Base-by-base conservation (phyloP, 1,284 basidiomycete species). In the Peniophora sp. region DNA sequence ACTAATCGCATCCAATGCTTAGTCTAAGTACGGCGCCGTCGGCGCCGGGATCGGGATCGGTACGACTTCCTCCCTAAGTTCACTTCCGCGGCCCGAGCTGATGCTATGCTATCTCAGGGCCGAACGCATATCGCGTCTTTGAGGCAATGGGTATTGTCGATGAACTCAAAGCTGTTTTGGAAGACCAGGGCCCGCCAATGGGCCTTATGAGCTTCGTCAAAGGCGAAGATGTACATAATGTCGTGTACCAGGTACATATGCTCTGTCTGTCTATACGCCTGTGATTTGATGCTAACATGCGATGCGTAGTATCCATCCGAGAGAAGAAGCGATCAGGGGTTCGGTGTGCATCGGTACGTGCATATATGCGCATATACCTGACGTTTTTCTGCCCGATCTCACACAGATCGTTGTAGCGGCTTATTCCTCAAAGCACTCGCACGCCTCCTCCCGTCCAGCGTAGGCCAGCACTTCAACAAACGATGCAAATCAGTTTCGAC, bases 11-110 rank as follows among this genome's bases (percentile, higher is more conserved):
- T 22, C n/a, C n/a, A n/a, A n/a, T 14, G 82, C 23, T 10, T 16
- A 74, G 72, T 53, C 68, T 12, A 64, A 65, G 50, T 75, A 77
- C 52, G 67, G 65, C 23, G 73, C 77, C 60, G 66, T 78, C 45
- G 77, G 77, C 14, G 77, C 77, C 23, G 77, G 77, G 2, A 69
- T 79, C 36, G 73, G 69, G 14, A 53, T 80, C 41, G 77, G 77
- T 75, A 50, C 45, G 10, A n/a, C n/a, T n/a, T n/a, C n/a, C n/a
- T n/a, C n/a, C n/a, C n/a, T n/a, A n/a, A n/a, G n/a, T n/a, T n/a
- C n/a, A n/a, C n/a, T n/a, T n/a, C n/a, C n/a, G n/a, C n/a, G n/a
- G n/a, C n/a, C n/a, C n/a, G n/a, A n/a, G n/a, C n/a, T n/a, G n/a
- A n/a, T n/a, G n/a, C n/a, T n/a, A n/a, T 25, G 39, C 8, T 35